phyloP scores from a whole-genome alignment of 495 filamentous ascomycete genomes.

The Penicillium waksmanii region DNA sequence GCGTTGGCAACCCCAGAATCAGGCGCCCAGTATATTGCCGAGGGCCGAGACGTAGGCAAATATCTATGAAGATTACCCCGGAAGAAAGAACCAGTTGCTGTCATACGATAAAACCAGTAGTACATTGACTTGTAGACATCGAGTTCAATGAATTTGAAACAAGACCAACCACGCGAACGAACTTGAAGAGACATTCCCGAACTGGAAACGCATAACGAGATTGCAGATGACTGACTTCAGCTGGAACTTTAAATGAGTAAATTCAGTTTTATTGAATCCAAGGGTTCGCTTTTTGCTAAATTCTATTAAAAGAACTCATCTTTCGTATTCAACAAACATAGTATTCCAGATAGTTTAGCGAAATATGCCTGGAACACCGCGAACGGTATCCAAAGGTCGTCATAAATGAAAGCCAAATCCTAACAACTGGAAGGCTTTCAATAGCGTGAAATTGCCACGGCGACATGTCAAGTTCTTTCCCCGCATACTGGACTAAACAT shows the following conservation, averaged over 20 bases:
- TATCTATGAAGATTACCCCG: background rate
- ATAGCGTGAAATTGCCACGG: no score
- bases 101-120: background rate
- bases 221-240: slow-evolving; percentile 7
- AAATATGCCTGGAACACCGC: background rate
- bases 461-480: slow-evolving; percentile 1
- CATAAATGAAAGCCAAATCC: background rate
- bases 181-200: slow-evolving; percentile 1
- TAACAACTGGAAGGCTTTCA: background rate
- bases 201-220: slow-evolving; percentile 5
- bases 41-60: slow-evolving; percentile 9
- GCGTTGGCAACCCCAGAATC: background rate
- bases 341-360: background rate
- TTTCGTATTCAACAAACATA: background rate
- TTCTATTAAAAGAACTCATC: background rate
- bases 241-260: slow-evolving; percentile 1
- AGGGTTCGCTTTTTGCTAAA: background rate
- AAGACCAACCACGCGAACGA: slow-evolving; percentile 12
- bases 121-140: background rate
- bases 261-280: background rate
- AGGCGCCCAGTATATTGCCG: slow-evolving; percentile 7
- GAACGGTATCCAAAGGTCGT: background rate
- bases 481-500: slow-evolving; percentile 16
- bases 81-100: background rate
- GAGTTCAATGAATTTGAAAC: slow-evolving; percentile 8